Conservation (phyloP, 2,329 filamentous ascomycete species). For the Immersiporthe knoxdaviesiana region DNA sequence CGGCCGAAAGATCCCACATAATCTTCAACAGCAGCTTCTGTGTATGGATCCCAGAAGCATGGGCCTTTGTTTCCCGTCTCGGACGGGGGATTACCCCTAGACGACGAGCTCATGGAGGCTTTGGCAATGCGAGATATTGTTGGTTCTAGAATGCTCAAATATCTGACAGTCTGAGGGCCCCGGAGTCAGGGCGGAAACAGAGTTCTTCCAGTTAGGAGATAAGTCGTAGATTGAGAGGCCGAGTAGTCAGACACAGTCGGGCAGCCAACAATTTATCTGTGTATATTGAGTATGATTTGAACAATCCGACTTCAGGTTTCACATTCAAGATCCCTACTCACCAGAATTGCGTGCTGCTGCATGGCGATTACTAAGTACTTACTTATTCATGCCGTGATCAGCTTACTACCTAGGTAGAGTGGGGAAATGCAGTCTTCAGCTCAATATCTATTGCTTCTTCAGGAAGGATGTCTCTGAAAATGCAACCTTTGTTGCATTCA, state of each 20-base stretch:
- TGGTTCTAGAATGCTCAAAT: background rate
- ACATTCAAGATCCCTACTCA: background rate
- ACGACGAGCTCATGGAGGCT: background rate
- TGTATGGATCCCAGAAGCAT: background rate
- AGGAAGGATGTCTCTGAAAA: background rate
- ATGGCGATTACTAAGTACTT: background rate
- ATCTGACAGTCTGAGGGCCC: background rate
- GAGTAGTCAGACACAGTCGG: background rate
- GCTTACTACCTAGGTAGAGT: too few relatives aligned
- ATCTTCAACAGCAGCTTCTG: fast-evolving
- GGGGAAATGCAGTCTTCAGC: background rate
- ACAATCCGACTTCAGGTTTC: background rate
- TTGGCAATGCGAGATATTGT: background rate
- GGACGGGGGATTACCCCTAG: background rate
- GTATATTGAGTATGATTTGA: background rate
- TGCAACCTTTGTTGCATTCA: too few relatives aligned
- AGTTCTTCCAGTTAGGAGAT: background rate
- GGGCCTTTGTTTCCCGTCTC: background rate
- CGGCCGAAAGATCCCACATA: background rate
- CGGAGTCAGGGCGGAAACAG: background rate
- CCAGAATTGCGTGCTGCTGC: background rate
- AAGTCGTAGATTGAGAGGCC: background rate
- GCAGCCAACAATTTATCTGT: background rate
- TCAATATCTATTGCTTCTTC: background rate
- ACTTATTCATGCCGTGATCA: background rate